Base-by-base conservation (phyloP, 768 basidiomycete species). In the Termitomyces sp. region DNA sequence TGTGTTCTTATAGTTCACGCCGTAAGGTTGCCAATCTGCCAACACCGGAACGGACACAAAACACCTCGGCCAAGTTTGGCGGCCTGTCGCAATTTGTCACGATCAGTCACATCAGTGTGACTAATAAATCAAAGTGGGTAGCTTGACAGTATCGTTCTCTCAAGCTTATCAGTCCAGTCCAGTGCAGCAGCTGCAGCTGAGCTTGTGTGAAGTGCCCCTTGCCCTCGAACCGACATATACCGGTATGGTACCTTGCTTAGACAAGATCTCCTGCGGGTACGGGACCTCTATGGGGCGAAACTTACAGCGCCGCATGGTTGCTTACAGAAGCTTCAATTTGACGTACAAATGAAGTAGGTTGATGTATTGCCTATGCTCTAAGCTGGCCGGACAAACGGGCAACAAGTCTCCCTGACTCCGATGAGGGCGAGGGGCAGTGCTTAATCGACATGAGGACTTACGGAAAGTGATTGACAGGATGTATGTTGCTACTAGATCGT, bases 401-500 rank as follows among this genome's bases (percentile, higher is more conserved):
- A 14, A 33, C 41, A 43, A 13, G 11, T 24, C 16, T 32, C 52
- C 52, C 48, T 33, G 48, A 35, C 10, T 47, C 46, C 48, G 18
- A 24, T 22, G 32, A 54, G n/a, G 20, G 2, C 43, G 43, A 44
- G 52, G 43, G 35, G 36, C 35, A 38, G 44, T 40, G 41, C 30
- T 44, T 11, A 20, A 7, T 30, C 26, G 33, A 43, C 47, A 32
- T 48, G 26, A 46, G 45, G 20, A 43, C 16, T 24, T 49, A 35
- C 54, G 49, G 47, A 41, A 48, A 59, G 35, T 52, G 53, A 61
- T 61, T 55, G 60, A 61, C 60, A 61, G 13, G 5, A 20, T 9
- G 43, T 35, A 50, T 53, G 43, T 20, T 52, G 30, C 49, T 56
- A 28, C 0, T 3, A 43, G 30, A 38, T 13, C 33, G 4, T 26